Conservation (phyloP, 2,329 filamentous ascomycete genomes). For the Cladosporium sp. region DNA sequence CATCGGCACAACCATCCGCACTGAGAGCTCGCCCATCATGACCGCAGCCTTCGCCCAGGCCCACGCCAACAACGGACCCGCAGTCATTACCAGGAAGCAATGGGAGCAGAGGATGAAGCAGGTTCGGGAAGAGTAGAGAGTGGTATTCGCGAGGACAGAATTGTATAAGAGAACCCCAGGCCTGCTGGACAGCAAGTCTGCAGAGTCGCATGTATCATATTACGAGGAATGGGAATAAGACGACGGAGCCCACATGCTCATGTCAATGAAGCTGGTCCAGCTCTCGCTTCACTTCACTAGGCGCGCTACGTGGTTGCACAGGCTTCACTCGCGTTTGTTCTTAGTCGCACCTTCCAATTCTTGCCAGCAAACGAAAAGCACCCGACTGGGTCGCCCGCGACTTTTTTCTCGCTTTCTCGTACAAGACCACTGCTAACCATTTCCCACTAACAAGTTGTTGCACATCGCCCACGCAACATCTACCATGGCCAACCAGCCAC, state of each 20-base stretch:
- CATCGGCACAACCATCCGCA: slow-evolving; percentile 92
- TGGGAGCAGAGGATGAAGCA: slow-evolving; percentile 21
- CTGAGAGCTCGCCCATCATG: slow-evolving; percentile 74
- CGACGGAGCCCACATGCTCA: not conserved
- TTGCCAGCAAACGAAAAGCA: no score
- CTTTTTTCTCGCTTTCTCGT: no score
- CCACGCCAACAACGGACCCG: slow-evolving; percentile 55
- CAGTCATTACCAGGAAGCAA: slow-evolving; percentile 61
- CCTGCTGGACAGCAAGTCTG: not conserved
- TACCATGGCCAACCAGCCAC: no score
- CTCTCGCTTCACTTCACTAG: not conserved
- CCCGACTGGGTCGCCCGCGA: no score
- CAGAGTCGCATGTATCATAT: slow-evolving; percentile 2
- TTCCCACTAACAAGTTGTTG: no score
- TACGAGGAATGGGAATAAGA: not conserved
- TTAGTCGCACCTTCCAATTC: not conserved
- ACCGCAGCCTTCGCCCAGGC: slow-evolving; percentile 72
- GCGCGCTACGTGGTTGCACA: not conserved
- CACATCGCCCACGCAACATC: no score
- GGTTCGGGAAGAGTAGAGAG: slow-evolving; percentile 1
- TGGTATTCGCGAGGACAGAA: not conserved
- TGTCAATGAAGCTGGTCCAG: not conserved
- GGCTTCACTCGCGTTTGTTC: not conserved
- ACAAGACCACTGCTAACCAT: no score
- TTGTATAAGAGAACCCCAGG: not conserved